Evolutionary conservation across 192 early-diverging fungal species (phyloP).

Genomic region (Endogone sp.): DNA sequence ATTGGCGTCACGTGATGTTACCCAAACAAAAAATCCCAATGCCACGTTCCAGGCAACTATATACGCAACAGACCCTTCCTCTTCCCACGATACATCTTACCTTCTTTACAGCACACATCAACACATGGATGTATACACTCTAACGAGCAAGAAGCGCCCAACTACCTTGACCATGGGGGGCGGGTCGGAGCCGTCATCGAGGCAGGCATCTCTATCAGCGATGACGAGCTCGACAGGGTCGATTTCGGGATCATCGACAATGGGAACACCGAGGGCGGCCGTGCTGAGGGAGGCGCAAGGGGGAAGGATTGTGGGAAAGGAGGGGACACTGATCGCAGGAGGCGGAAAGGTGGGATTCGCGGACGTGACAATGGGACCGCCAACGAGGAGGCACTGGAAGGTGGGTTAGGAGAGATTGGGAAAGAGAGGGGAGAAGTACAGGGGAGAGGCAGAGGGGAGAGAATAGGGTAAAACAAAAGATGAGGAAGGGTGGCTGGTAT

Average conservation of each 20-base stretch:
- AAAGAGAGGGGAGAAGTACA: background rate
- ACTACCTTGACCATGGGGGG: conserved; percentile 19
- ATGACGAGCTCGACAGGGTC: background rate
- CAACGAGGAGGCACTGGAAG: conserved; percentile 23
- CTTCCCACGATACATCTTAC: background rate
- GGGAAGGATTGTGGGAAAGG: background rate
- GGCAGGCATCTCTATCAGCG: background rate
- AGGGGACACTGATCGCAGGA: background rate
- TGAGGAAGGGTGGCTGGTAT: background rate
- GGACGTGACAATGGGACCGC: conserved; percentile 4
- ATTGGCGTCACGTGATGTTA: background rate
- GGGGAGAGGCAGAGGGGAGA: too few relatives aligned
- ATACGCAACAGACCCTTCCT: too few relatives aligned
- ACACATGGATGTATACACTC: conserved; percentile 28
- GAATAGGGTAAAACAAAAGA: background rate
- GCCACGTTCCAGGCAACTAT: too few relatives aligned
- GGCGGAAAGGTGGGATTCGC: background rate
- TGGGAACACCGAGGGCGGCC: background rate
- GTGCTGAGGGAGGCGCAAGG: background rate
- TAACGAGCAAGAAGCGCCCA: conserved; percentile 18
- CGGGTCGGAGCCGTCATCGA: too few relatives aligned
- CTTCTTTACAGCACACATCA: background rate
- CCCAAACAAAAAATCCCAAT: background rate
- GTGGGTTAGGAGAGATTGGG: background rate
- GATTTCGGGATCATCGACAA: background rate